These are phyloP conservation scores for Colletotrichum phormii DNA, from an alignment of 2,329 filamentous ascomycete species.

Conservation along the genomic window DNA sequence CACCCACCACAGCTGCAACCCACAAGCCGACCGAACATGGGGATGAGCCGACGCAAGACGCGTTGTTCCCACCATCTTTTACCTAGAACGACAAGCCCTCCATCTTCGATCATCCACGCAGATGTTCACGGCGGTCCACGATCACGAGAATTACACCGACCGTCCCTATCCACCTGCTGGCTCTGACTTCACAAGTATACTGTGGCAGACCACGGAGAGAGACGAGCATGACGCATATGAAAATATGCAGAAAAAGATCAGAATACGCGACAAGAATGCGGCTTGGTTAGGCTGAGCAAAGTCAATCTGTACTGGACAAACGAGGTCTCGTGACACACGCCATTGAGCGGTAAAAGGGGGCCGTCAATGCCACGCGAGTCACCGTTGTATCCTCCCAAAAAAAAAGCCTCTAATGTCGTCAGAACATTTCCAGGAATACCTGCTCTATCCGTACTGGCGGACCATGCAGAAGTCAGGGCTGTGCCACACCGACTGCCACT, in stretches of 20 bases:
- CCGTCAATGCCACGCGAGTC: constrained; percentile 2
- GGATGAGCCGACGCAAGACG: constrained; percentile 27
- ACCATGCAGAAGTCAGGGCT: constrained; percentile 12
- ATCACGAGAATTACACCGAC: not conserved
- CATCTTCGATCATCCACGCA: not conserved
- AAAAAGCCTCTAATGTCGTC: not conserved
- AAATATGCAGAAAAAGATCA: too few species aligned
- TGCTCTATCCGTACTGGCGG: not conserved
- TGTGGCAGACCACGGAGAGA: not conserved
- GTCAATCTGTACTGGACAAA: not conserved
- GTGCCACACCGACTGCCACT: constrained; percentile 26
- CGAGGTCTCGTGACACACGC: not conserved
- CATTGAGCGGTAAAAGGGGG: constrained; percentile 1
- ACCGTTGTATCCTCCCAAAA: not conserved
- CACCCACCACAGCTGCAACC: constrained; percentile 1
- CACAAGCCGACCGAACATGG: constrained; percentile 16
- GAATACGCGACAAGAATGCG: not conserved
- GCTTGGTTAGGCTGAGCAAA: not conserved
- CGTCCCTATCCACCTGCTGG: not conserved
- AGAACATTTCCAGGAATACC: not conserved
- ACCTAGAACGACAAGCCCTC: constrained; percentile 5
- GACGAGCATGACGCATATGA: not conserved
- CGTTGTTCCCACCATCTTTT: constrained; percentile 1
- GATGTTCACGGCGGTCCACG: not conserved
- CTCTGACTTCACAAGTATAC: not conserved